Evolutionary conservation across 1,284 basidiomycete species (phyloP).

Genomic region (Schizophyllum amplum): DNA sequence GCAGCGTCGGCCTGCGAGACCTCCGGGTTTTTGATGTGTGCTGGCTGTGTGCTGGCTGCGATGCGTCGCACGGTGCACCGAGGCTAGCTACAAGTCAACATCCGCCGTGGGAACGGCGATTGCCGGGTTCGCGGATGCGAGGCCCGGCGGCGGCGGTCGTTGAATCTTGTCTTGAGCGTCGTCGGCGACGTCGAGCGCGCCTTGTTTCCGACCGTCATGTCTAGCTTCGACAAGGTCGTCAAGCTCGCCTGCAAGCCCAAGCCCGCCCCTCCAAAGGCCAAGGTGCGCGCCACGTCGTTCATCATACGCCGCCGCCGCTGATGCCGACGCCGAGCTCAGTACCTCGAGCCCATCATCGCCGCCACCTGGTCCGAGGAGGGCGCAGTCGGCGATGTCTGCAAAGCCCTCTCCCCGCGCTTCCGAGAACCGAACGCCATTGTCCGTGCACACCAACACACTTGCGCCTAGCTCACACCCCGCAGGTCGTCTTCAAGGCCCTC

Average conservation of each 20-base stretch:
- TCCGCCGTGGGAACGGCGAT: no score
- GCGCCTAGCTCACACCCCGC: neutral
- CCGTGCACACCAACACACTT: constrained; percentile 22
- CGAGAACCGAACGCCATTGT: constrained; percentile 88
- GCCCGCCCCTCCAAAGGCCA: constrained; percentile 86
- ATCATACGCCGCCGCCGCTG: neutral
- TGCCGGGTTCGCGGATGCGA: no score
- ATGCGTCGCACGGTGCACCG: no score
- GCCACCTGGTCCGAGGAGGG: constrained; percentile 93
- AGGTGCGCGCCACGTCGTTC: constrained; percentile 43
- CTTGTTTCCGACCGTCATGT: constrained; percentile 33
- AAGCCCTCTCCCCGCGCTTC: constrained; percentile 76
- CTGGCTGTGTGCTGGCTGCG: no score
- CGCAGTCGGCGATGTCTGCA: constrained; percentile 86
- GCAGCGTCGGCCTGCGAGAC: no score
- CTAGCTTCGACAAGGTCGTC: constrained; percentile 79
- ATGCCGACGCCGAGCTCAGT: constrained; percentile 42
- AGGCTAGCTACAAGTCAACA: no score
- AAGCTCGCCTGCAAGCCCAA: constrained; percentile 94
- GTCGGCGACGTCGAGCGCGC: neutral
- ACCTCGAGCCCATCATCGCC: constrained; percentile 87
- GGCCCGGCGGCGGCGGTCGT: no score
- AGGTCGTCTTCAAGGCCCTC: constrained; percentile 96
- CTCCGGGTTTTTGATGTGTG: no score
- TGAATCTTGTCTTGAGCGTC: no score